These are phyloP conservation scores for Cystobasidium ongulense DNA, from an alignment of 768 basidiomycete species.

Conservation along the genomic window DNA sequence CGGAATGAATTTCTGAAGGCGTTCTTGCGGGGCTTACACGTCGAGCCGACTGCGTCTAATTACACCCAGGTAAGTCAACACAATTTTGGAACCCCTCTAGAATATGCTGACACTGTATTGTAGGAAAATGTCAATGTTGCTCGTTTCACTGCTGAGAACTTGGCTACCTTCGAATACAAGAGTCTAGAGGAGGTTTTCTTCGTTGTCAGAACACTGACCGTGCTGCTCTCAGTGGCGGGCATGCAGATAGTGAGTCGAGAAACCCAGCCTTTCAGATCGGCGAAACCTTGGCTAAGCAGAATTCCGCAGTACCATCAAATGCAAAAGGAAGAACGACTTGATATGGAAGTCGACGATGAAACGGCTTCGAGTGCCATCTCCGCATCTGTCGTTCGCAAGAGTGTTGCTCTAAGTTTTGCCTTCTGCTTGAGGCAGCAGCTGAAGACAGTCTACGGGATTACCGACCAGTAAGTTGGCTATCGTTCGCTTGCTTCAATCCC, in stretches of 20 bases:
- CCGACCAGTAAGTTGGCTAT: conserved; percentile 59
- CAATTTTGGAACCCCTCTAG: too few relatives aligned
- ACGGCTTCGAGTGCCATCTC: background rate
- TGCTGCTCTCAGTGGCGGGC: conserved; percentile 66
- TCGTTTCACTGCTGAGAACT: conserved; percentile 91
- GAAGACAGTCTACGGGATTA: conserved; percentile 70
- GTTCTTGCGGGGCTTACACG: conserved; percentile 69
- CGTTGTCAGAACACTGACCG: conserved; percentile 69
- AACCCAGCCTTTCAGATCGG: background rate
- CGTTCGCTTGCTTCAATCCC: background rate
- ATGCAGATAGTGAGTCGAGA: conserved; percentile 61
- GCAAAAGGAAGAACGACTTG: conserved; percentile 6
- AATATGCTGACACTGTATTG: background rate
- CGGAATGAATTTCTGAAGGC: conserved; percentile 81
- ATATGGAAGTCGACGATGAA: conserved; percentile 9
- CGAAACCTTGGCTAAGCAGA: background rate
- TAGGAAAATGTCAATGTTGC: conserved; percentile 76
- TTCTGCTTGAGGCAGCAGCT: conserved; percentile 81
- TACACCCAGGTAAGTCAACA: background rate
- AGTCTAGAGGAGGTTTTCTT: conserved; percentile 85
- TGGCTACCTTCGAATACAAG: conserved; percentile 86
- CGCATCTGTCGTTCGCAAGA: conserved; percentile 45
- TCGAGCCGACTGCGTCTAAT: conserved; percentile 47
- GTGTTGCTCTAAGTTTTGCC: conserved; percentile 71
- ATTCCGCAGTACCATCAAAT: background rate